Conservation (phyloP, 116 monocot species). For the Thalassia testudinum region DNA sequence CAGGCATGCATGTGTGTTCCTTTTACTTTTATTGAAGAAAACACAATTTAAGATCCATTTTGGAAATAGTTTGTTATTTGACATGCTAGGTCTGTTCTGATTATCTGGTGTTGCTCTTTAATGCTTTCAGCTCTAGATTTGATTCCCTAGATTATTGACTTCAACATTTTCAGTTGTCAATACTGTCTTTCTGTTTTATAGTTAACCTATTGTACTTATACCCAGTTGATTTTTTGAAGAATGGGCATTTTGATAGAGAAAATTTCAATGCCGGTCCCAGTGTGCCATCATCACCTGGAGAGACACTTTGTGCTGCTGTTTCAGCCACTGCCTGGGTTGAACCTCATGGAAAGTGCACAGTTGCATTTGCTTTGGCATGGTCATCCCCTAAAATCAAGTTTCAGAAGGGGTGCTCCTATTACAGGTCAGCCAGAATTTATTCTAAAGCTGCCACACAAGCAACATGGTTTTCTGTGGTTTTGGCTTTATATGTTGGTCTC, state of each 20-base stretch:
- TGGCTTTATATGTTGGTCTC: too few relatives aligned
- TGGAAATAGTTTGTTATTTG: too few relatives aligned
- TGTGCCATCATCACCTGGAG: constrained; percentile 64
- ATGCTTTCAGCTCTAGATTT: neutral
- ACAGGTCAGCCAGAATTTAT: constrained; percentile 28
- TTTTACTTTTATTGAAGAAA: too few relatives aligned
- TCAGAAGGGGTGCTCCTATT: constrained; percentile 79
- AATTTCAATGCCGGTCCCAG: constrained; percentile 60
- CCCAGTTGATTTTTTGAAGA: constrained; percentile 14
- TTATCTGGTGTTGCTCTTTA: too few relatives aligned
- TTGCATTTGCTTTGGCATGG: constrained; percentile 89
- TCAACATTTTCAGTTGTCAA: neutral
- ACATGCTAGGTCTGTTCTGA: too few relatives aligned
- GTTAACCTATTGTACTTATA: neutral
- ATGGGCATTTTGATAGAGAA: constrained; percentile 60
- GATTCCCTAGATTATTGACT: too few relatives aligned
- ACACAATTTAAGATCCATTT: too few relatives aligned
- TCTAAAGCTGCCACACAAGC: too few relatives aligned
- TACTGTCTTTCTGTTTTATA: neutral
- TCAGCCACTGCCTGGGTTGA: constrained; percentile 91
- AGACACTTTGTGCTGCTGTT: constrained; percentile 74
- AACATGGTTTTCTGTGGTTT: too few relatives aligned
- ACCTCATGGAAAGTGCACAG: constrained; percentile 84
- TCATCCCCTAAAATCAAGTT: constrained; percentile 94
- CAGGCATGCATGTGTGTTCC: too few relatives aligned